phyloP scores from a whole-genome alignment of 768 basidiomycete genomes.

The Pisolithus sp. region DNA sequence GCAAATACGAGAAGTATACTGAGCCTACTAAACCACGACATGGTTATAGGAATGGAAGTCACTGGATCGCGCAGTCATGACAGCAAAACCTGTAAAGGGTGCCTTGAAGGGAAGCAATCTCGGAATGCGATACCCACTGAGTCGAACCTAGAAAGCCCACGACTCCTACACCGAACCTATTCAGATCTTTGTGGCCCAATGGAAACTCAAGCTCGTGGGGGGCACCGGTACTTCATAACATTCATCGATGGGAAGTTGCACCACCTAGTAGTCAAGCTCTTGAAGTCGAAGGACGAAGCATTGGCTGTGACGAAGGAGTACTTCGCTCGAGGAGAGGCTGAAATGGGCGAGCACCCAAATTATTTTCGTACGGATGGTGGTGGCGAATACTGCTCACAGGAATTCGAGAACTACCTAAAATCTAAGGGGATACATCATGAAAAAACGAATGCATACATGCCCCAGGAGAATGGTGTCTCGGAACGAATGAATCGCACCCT shows the following conservation, averaged over 20 bases:
- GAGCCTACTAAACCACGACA: background rate
- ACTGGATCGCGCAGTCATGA: background rate
- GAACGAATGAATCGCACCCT: slow-evolving; percentile 2
- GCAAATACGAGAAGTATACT: background rate
- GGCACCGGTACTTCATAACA: no score
- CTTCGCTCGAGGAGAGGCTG: background rate
- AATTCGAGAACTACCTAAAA: slow-evolving; percentile 14
- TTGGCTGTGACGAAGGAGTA: background rate
- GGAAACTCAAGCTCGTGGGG: no score
- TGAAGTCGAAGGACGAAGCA: background rate
- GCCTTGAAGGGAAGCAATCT: background rate
- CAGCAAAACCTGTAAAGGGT: background rate
- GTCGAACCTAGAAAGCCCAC: background rate
- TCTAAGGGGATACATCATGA: background rate
- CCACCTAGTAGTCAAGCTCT: background rate
- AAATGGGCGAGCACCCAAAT: background rate
- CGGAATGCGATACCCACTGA: background rate
- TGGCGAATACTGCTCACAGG: slow-evolving; percentile 20
- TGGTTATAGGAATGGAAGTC: background rate
- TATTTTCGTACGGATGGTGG: slow-evolving; percentile 9
- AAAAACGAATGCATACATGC: slow-evolving; percentile 4
- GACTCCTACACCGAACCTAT: background rate
- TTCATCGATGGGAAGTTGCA: no score
- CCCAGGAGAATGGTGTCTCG: slow-evolving; percentile 1
- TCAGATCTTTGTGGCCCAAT: background rate